phyloP scores from a whole-genome alignment of 805 yeast species.

The Kuraishia piskuri region DNA sequence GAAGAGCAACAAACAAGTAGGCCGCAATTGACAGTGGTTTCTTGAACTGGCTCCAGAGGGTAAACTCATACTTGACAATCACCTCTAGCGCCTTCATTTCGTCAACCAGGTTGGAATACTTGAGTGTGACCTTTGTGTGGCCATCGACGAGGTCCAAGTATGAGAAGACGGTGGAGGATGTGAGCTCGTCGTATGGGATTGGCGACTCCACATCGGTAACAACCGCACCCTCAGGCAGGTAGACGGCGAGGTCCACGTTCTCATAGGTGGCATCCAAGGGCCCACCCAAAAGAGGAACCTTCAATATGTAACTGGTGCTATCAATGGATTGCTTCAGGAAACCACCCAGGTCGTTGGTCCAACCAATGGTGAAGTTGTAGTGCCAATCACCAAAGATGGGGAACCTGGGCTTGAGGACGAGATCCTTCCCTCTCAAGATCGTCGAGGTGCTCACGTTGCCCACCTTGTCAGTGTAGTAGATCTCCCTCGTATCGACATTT shows the following conservation, averaged over 20 bases:
- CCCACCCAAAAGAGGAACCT: constrained; percentile 67
- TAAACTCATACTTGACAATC: constrained; percentile 54
- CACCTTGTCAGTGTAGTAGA: constrained; percentile 80
- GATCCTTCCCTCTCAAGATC: constrained; percentile 25
- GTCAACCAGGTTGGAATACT: constrained; percentile 57
- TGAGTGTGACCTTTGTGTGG: constrained; percentile 62
- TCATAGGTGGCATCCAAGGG: constrained; percentile 63
- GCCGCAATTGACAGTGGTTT: constrained; percentile 65
- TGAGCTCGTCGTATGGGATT: constrained; percentile 26
- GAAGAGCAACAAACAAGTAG: constrained; percentile 50
- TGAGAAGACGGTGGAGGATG: constrained; percentile 27
- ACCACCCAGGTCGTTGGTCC: constrained; percentile 55
- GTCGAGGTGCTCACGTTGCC: constrained; percentile 86
- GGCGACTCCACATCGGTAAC: constrained; percentile 51
- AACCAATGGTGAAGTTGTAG: constrained; percentile 93
- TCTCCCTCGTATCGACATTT: constrained; percentile 38
- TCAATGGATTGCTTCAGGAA: constrained; percentile 35
- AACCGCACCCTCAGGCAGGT: constrained; percentile 83
- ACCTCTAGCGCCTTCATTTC: constrained; percentile 51
- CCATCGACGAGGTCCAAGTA: constrained; percentile 73
- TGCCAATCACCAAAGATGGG: constrained; percentile 97
- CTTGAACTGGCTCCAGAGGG: constrained; percentile 39
- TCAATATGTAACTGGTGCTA: constrained; percentile 45
- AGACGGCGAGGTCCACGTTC: constrained; percentile 47
- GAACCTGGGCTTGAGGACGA: constrained; percentile 74